Percentiles rank a stretch among this genome's conserved stretches.
These are phyloP conservation scores for Eleusine coracana DNA, from an alignment of 176 grass and related monocot species.

Conservation along the genomic window DNA sequence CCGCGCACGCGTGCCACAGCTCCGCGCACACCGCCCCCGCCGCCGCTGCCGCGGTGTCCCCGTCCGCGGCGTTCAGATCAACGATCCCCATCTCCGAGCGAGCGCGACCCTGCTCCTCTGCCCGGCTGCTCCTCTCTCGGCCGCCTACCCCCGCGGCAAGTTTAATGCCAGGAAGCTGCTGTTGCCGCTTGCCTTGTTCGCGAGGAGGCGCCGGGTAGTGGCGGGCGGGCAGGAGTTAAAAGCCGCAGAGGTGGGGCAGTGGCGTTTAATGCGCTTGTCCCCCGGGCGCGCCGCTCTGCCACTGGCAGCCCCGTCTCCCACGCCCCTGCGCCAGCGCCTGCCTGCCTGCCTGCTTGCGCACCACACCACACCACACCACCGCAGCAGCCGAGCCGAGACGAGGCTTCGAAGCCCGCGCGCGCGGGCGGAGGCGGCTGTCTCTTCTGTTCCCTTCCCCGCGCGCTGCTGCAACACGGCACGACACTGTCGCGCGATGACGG, in stretches of 20 bases:
- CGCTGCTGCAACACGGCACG: not conserved
- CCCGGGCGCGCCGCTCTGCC: not conserved
- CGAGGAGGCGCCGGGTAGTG: not conserved
- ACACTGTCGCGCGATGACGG: not conserved
- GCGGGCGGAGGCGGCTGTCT: not conserved
- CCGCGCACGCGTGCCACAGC: constrained; percentile 94
- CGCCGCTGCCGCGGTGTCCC: constrained; percentile 41
- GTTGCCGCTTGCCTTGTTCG: not conserved
- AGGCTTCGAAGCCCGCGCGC: not conserved
- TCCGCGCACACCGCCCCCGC: constrained; percentile 56
- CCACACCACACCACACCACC: not conserved
- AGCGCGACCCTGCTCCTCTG: too few species aligned
- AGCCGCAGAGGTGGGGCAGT: constrained; percentile 28
- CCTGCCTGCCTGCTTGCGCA: not conserved
- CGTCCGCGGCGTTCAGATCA: constrained; percentile 79
- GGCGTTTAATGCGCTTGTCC: constrained; percentile 37
- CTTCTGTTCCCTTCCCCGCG: not conserved
- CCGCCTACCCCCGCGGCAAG: constrained; percentile 11
- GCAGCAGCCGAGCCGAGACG: not conserved
- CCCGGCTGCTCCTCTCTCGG: not conserved
- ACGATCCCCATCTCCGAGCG: constrained; percentile 59
- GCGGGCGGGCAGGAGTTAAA: constrained; percentile 19
- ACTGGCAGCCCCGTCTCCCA: not conserved
- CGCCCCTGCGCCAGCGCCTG: not conserved
- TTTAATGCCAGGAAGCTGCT: not conserved